Evolutionary conservation across 768 basidiomycete species (phyloP).

Genomic region (Tulasnella sp.): DNA sequence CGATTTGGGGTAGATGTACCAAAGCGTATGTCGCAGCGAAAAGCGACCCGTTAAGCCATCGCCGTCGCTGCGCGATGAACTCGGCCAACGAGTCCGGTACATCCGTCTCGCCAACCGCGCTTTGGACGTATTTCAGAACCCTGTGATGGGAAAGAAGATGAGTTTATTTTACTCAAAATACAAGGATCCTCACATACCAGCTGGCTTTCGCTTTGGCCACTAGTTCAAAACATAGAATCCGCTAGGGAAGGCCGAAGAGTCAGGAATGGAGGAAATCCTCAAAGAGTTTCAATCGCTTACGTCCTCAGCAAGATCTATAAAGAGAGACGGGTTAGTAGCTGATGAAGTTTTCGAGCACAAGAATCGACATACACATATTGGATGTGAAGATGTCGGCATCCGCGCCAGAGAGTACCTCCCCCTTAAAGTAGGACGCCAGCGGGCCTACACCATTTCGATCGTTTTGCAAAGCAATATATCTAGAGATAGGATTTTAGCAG

Average conservation of each 20-base stretch:
- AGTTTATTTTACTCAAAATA: not conserved
- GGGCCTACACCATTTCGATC: conserved; percentile 43
- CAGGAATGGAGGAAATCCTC: not conserved
- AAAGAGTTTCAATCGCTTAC: conserved; percentile 43
- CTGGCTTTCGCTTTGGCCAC: conserved; percentile 36
- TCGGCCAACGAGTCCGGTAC: conserved; percentile 66
- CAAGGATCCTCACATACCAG: conserved; percentile 27
- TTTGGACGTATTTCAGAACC: conserved; percentile 38
- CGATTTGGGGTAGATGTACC: conserved; percentile 75
- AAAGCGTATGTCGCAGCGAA: conserved; percentile 94
- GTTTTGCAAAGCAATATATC: conserved; percentile 45
- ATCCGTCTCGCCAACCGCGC: conserved; percentile 48
- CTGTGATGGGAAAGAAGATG: not conserved
- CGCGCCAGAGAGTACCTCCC: conserved; percentile 39
- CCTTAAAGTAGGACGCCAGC: conserved; percentile 46
- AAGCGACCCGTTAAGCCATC: conserved; percentile 90
- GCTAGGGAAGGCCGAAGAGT: conserved; percentile 21
- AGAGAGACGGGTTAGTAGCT: not conserved
- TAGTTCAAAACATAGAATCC: conserved; percentile 42
- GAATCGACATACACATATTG: conserved; percentile 37
- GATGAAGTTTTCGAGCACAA: not conserved
- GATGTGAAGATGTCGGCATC: conserved; percentile 37
- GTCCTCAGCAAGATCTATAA: conserved; percentile 80
- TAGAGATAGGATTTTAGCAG: not conserved
- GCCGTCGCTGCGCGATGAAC: conserved; percentile 86